phyloP scores from a whole-genome alignment of 2,329 filamentous ascomycete species.

The Colletotrichum neosansevieriae region DNA sequence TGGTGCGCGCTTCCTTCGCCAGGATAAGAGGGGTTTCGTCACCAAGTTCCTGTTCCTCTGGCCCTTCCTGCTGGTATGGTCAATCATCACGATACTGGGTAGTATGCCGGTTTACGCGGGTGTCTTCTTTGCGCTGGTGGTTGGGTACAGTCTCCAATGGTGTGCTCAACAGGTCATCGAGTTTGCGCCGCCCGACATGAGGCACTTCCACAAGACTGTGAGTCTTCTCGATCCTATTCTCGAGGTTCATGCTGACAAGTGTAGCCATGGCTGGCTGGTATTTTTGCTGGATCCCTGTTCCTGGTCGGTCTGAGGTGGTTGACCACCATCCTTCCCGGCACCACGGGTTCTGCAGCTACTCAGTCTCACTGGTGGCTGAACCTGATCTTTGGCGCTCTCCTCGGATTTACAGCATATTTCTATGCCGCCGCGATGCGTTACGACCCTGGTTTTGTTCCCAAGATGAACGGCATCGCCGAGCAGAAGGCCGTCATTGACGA shows the following conservation, averaged over 20 bases:
- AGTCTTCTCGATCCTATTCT: conserved; percentile 47
- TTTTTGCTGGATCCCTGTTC: conserved; percentile 90
- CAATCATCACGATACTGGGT: conserved; percentile 78
- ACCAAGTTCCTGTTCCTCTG: conserved; percentile 90
- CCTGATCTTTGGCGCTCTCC: conserved; percentile 75
- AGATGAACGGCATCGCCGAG: conserved; percentile 87
- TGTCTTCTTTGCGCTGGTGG: conserved; percentile 76
- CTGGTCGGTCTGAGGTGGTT: conserved; percentile 83
- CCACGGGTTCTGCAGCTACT: conserved; percentile 66
- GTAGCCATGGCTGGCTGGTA: conserved; percentile 90
- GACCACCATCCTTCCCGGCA: conserved; percentile 72
- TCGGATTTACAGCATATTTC: conserved; percentile 82
- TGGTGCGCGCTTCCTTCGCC: conserved; percentile 76
- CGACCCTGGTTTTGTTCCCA: conserved; percentile 94
- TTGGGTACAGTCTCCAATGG: conserved; percentile 80
- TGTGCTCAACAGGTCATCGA: conserved; percentile 81
- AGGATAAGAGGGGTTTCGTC: conserved; percentile 83
- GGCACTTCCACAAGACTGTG: conserved; percentile 89
- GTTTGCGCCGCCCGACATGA: conserved; percentile 89
- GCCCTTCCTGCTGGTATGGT: conserved; percentile 83
- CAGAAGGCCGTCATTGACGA: conserved; percentile 92
- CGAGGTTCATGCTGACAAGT: conserved; percentile 42
- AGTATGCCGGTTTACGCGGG: conserved; percentile 80
- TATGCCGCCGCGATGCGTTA: conserved; percentile 87
- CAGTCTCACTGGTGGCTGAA: conserved; percentile 79